Base-by-base conservation (phyloP, 2,329 filamentous ascomycete species). In the Phaeosphaeriaceae sp. region DNA sequence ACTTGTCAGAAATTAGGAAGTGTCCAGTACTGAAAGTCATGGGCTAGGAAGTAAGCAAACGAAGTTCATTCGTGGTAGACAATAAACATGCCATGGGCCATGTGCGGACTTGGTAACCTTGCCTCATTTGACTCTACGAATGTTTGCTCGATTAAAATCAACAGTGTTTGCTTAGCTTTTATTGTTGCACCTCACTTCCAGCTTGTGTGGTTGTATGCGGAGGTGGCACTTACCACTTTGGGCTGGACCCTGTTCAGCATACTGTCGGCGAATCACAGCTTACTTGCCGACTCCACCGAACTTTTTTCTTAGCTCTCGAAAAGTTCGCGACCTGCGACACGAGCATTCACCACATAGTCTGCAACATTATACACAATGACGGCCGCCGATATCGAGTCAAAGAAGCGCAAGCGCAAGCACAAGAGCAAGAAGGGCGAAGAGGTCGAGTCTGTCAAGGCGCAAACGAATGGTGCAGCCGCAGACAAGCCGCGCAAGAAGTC, bases 381-480 rank as follows among this genome's bases (percentile, higher is more conserved):
- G 48, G 62, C 75, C 57, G 63, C 71, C 53, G 78, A 79, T 53
- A 69, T 78, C 47, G 75, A 79, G 22, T 72, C 75, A 9, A 81
- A 79, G 57, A 83, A 83, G 72, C 78, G 80, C 52, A 83, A 83
- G 76, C 73, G 81, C 64, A 83, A 81, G 72, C 80, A 82, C 65
- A 76, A 72, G 58, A 71, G 68, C 67, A 72, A 77, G 51, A 70
- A 71, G 54, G 64, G 67, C 24, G 73, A 75, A 11, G 71, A 71
- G 25, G 57, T 53, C 25, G 63, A 60, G 22, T 52, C 65, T n/a
- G 65, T 67, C 21, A 61, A 69, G 48, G 62, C 63, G 47, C 72
- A 78, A 57, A 75, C 76, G 57, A 75, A 73, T 63, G 64, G 65
- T 57, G 70, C 76, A 73, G 62, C 65, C 2, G 67, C 65, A 50